Percentiles rank a stretch among this genome's conserved stretches.
Conservation (phyloP, 2,329 filamentous ascomycete species). For the Curvularia sp. region DNA sequence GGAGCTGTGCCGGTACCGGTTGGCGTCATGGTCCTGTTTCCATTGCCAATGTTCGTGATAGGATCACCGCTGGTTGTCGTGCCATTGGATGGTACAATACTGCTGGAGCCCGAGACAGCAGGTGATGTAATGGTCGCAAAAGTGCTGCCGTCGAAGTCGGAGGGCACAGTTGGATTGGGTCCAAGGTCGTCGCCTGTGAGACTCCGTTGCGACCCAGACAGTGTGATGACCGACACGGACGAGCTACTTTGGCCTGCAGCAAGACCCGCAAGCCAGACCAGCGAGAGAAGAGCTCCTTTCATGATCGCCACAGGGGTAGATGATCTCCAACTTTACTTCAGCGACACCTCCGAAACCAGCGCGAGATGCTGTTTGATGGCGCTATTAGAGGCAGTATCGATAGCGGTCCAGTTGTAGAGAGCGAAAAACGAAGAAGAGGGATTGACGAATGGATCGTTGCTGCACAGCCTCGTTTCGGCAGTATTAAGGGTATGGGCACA, state of each 20-base stretch:
- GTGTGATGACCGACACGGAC: constrained; percentile 35
- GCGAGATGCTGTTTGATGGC: neutral
- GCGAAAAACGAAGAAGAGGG: neutral
- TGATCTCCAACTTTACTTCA: constrained; percentile 1
- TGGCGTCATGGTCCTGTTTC: constrained; percentile 37
- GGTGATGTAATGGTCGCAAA: constrained; percentile 31
- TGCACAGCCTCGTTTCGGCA: constrained; percentile 6
- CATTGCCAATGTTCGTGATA: constrained; percentile 39
- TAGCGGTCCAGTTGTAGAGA: constrained; percentile 1
- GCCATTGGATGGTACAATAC: constrained; percentile 31
- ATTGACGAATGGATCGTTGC: constrained; percentile 5
- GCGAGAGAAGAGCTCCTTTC: constrained; percentile 29
- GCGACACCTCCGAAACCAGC: neutral
- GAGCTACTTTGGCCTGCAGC: constrained; percentile 36
- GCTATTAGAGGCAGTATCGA: neutral
- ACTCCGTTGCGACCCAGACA: constrained; percentile 31
- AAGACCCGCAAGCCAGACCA: constrained; percentile 38
- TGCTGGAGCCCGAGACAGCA: constrained; percentile 20
- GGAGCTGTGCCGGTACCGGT: constrained; percentile 36
- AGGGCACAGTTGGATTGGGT: constrained; percentile 37
- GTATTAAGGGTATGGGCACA: constrained; percentile 2
- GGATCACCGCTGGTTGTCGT: constrained; percentile 24
- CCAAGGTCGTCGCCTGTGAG: constrained; percentile 30
- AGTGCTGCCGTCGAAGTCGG: constrained; percentile 40
- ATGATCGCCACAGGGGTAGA: constrained; percentile 26